Evolutionary conservation across 108 stramenopile species (phyloP), one percentile per base, ranked within the genome.

Genomic region (Cyclotella atomus): DNA sequence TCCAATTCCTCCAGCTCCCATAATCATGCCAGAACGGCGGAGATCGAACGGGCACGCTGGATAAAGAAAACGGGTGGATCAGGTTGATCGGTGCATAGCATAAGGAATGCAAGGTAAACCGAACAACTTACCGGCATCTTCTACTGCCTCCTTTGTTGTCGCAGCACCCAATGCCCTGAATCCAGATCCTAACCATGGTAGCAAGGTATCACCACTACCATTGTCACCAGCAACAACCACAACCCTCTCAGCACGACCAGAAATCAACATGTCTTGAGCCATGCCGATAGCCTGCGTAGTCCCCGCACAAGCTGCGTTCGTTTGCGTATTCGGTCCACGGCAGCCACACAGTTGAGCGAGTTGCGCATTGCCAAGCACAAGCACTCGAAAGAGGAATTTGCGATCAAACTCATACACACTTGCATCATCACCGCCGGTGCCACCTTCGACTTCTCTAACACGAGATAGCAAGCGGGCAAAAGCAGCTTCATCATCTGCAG

Each of bases 221-320:
- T 95, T 92, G 76, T 98, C 97, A 21, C 96, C 96, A 9, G 96
- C 93, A 24, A 98, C 89, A 43, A 98, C 96, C 23, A 98, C 94
- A 35, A 98, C 94, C 10, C 97, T 91, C 61, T 96, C 95, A 36
- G 92, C 92, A 9, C 97, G 87, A 36, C 97, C 97, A 25, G 90
- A 88, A 35, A 90, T 87, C 3, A 98, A 83, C 93, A 97, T 94
- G 67, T 98, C 97, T 79, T 96, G 92, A 10, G 97, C 98, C 88
- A 98, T 95, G 60, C 91, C 96, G 49, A 98, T 91, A 23, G 96
- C 98, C 70, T 95, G 97, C 17, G 98, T 97, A 23, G 98, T 96
- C 25, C 98, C 98, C 27, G 96, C 96, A 84, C 98, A 98, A 21
- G 98, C 98, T 9, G 98, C 97, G 81, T 98, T 98, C 14, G 96